phyloP scores from a whole-genome alignment of 1,284 basidiomycete species.

The Rhodotorula sp. region DNA sequence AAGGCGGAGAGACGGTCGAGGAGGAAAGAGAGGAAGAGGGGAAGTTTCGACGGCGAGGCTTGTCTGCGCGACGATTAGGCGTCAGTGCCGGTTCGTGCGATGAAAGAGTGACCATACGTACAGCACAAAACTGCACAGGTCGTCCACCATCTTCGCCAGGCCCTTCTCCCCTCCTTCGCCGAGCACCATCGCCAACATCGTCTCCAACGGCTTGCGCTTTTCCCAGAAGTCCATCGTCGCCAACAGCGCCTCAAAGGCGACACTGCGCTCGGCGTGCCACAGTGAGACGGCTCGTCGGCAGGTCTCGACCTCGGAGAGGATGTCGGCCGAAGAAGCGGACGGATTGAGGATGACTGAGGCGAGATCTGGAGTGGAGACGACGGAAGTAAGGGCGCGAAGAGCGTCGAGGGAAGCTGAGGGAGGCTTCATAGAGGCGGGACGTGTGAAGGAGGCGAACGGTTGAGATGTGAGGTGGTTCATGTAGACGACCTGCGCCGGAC shows the following conservation, averaged over 20 bases:
- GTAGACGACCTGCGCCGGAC: constrained; percentile 23
- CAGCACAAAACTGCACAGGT: constrained; percentile 25
- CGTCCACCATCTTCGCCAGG: constrained; percentile 7
- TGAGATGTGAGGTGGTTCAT: constrained; percentile 24
- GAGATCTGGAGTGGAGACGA: background rate
- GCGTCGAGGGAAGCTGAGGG: background rate
- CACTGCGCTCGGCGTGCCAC: constrained; percentile 1
- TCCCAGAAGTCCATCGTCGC: constrained; percentile 28
- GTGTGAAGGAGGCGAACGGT: constrained; percentile 1
- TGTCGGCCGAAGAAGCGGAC: background rate
- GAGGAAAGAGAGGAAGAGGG: constrained; percentile 6
- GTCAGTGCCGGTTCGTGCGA: background rate
- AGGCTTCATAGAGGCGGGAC: background rate
- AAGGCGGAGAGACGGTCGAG: background rate
- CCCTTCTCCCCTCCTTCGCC: constrained; percentile 3
- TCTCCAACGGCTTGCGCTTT: constrained; percentile 23
- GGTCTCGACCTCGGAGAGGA: background rate
- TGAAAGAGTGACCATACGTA: background rate
- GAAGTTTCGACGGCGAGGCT: constrained; percentile 31
- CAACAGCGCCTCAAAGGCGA: constrained; percentile 15
- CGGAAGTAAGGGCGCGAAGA: background rate
- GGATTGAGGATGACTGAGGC: background rate
- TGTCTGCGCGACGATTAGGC: background rate
- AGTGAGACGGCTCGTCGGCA: background rate
- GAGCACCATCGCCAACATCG: background rate